Evolutionary conservation across 306 rosid species (phyloP), one percentile per base, ranked within the genome.

Genomic region (Prunus padus): DNA sequence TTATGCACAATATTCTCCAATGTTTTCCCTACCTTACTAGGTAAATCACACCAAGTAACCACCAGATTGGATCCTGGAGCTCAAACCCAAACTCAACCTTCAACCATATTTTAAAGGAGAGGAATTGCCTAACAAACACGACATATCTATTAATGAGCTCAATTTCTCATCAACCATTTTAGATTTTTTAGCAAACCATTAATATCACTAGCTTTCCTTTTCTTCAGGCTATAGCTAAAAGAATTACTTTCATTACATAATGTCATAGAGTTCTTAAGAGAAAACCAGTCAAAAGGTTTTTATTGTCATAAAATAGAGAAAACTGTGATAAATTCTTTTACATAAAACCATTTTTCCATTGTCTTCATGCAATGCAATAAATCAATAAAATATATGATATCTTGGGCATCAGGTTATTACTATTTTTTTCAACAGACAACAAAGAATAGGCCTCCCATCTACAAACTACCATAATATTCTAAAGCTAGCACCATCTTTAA

Each of bases 321-420:
- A 62, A 11, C 10, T 14, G 59, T 49, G 56, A 47, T 45, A 16
- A 5, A 49, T 69, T 25, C 7, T 25, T 18, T 50, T 47, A 51
- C 28, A 10, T 37, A 37, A 37, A 69, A 44, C 47, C 33, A 69
- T 22, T 4, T 69, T 30, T 51, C 19, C 46, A 7, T 8, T 47
- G 59, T 46, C 23, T 23, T 67, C 72, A 67, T 67, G 57, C 72
- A 25, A 67, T 67, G 57, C 72, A 25, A 46, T 10, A 67, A 47
- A 69, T 47, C 23, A 69, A 26, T 54, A n/a, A 67, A 23, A 15
- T 3, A 52, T 9, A 52, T 5, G 23, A 51, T 51, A 49, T n/a
- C 28, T 30, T 67, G 57, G 63, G 19, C 28, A 56, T 4, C 25
- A 49, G 46, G 59, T 70, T 70, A 13, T 52, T 7, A 2, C 50